Evolutionary conservation across 2,329 filamentous ascomycete species (phyloP), one percentile per base, ranked within the genome.

Genomic region (Lasiodiplodia hormozganensis): DNA sequence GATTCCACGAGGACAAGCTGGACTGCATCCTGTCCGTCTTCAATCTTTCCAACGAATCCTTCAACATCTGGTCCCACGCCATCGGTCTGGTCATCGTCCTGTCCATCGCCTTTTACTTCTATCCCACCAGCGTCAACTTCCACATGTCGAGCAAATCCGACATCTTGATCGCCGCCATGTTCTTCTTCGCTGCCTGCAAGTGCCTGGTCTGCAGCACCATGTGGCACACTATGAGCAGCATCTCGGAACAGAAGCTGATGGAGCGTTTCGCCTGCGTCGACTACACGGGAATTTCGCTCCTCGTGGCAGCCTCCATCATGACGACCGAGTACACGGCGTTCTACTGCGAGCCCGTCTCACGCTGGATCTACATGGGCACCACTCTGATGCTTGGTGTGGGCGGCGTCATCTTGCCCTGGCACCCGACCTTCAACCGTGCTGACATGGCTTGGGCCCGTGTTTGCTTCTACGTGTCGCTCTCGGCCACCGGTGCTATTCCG

Each of bases 151-250:
- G 92, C 69, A 96, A 93, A 66, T 88, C 92, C 60, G 96, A 99
- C 77, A 88, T 98, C 69, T 87, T 96, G 76, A 94, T 99, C 71
- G 94, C 95, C 0, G 94, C 92, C 25, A 87, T 96, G 72, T 99
- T 99, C 86, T 97, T 99, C 84, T 92, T 97, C 76, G 96, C 95
- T 58, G 96, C 96, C 56, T 94, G 90, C 84, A 94, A 98, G 80
- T 98, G 95, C 76, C 88, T 99, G 67, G 89, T 95, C 77, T 99
- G 96, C 89, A 96, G 92, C 70, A 95, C 91, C 71, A 89, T 98
- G 76, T 99, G 96, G 96, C 96, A 99, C 83, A 97, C 96, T 31
- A 98, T 99, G 94, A 97, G 95, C 83, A 93, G 93, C 74, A 96
- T 98, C 67, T 94, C 95, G 21, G 92, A 97, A 73, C 90, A 97